phyloP scores from a whole-genome alignment of 371 early-diverging fungal species.

The Actinomortierella wolfii region DNA sequence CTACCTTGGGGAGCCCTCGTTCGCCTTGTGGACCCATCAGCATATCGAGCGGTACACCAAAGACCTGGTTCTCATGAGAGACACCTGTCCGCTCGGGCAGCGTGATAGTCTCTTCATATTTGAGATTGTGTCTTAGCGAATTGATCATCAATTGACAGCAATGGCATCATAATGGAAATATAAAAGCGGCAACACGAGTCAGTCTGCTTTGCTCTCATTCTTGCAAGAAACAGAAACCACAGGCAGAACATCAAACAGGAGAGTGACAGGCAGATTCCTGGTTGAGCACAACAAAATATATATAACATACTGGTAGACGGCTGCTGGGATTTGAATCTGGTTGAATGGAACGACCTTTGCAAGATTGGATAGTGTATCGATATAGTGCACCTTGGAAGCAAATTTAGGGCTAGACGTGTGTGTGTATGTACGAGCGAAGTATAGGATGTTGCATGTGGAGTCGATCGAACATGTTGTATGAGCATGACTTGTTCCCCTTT shows the following conservation, averaged over 20 bases:
- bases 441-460: no score
- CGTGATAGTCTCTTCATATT: constrained; percentile 47
- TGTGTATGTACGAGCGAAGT: constrained; percentile 1
- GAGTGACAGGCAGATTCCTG: no score
- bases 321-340: constrained; percentile 78
- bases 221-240: no score
- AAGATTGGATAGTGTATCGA: constrained; percentile 73
- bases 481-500: constrained; percentile 7
- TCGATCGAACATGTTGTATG: no score
- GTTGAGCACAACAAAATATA: no score
- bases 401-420: constrained; percentile 83
- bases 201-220: no score
- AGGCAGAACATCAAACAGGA: no score
- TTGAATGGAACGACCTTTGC: constrained; percentile 69
- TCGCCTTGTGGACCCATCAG: constrained; percentile 72
- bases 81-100: constrained; percentile 22
- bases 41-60: constrained; percentile 64
- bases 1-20: constrained; percentile 62
- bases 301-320: constrained; percentile 70
- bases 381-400: constrained; percentile 83
- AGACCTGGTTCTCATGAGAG: constrained; percentile 43
- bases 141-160: background rate
- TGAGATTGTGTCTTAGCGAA: constrained; percentile 43
- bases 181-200: no score
- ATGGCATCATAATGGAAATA: no score